Percentiles rank a stretch among this genome's conserved stretches.
Evolutionary conservation across 441 rosid genomes (phyloP).

Genomic region (Raphanus hybrid): DNA sequence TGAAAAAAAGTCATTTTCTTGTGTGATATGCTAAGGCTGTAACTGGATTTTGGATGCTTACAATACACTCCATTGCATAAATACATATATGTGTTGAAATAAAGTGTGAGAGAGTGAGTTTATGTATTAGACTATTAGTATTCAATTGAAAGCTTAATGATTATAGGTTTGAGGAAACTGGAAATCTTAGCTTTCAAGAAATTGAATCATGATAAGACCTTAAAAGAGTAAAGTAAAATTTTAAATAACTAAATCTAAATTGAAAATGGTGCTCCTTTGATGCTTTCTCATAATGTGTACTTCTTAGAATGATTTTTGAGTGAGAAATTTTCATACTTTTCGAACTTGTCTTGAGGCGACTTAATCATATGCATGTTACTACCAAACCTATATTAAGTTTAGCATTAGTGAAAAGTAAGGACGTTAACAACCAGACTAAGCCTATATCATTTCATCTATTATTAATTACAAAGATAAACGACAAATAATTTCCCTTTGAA

Average conservation of each 20-base stretch:
- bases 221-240: slow-evolving; percentile 13
- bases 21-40: slow-evolving; percentile 26
- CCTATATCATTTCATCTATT: slow-evolving; percentile 12
- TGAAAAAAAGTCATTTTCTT: slow-evolving; percentile 34
- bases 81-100: background rate
- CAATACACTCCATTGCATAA: slow-evolving; percentile 34
- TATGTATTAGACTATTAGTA: slow-evolving; percentile 33
- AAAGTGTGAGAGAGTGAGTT: slow-evolving; percentile 31
- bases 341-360: slow-evolving; percentile 21
- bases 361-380: slow-evolving; percentile 25
- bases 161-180: slow-evolving; percentile 36
- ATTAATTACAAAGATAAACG: background rate
- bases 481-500: background rate
- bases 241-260: background rate
- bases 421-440: slow-evolving; percentile 3
- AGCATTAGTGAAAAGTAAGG: slow-evolving; percentile 24
- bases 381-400: slow-evolving; percentile 18
- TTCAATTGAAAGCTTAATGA: slow-evolving; percentile 35
- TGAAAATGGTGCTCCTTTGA: slow-evolving; percentile 12
- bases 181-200: slow-evolving; percentile 46
- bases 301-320: slow-evolving; percentile 40
- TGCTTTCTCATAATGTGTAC: slow-evolving; percentile 15
- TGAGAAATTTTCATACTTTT: slow-evolving; percentile 38
- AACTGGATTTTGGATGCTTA: slow-evolving; percentile 33
- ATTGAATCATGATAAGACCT: slow-evolving; percentile 35